Evolutionary conservation across 352 stramenopile genomes (phyloP), one percentile per base, ranked within the genome.

Genomic region (Saprolegnia diclina): DNA sequence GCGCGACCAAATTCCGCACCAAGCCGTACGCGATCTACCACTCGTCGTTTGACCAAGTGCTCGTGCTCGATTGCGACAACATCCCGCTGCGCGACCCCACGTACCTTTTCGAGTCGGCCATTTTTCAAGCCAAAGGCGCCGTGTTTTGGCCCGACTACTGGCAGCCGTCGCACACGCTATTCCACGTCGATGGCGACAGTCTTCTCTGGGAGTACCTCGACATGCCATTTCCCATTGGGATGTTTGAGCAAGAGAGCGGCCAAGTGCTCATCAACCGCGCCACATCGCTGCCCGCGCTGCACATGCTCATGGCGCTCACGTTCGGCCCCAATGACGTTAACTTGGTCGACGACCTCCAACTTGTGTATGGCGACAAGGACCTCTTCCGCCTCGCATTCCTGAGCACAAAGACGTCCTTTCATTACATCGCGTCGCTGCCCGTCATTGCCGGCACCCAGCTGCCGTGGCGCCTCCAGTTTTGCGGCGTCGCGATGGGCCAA

Each of bases 141-240:
- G 1, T 68, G 1, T 68, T 68, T 24, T 68, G 62, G 62, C 62
- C 62, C 38, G 52, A 68, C 22, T 68, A 68, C 26, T 68, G 62
- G 52, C 44, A 68, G 19, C 26, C 53, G 11, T 18, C 19, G 2
- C 1, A 68, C 62, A 65, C 53, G 11, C n/a, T 68, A 2, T 68
- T 68, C 38, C 21, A 68, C 24, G 38, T 68, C n/a, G 22, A 57
- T 65, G 44, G 10, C 18, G 45, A 68, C 1, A 68, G 62, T 11
- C 14, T 40, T 14, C 40, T 68, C n/a, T 68, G 62, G 62, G 53
- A 68, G 21, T 65, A 50, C 22, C 62, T 68, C 10, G 45, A 66
- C 52, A 2, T 68, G 16, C 4, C 44, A 13, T 68, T 48, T 40
- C 11, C 13, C 2, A 26, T 55, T 2, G 52, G 62, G 4, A 40